Evolutionary conservation across 2,329 filamentous ascomycete genomes (phyloP), one percentile per base, ranked within the genome.

Genomic region (Trichocomaceae sp.): DNA sequence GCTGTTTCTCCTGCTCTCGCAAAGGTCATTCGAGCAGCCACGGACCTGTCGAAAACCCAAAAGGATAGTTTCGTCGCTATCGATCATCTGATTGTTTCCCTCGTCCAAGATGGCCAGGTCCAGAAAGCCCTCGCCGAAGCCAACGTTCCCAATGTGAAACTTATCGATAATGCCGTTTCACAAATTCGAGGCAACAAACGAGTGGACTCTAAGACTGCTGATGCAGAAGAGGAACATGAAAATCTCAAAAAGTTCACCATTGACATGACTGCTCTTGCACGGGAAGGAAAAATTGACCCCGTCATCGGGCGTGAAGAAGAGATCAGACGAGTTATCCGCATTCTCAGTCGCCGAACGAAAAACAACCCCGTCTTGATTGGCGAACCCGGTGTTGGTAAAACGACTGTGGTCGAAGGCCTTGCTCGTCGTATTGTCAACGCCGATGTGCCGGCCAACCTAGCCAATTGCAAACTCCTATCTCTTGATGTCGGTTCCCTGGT

Each of bases 291-390:
- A 75, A 91, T 97, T 56, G 92, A 97, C 69, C 92, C 92, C 2
- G 92, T 97, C 70, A 97, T 97, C 73, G 92, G 92, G 42, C 83
- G 92, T 74, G 92, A 97, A 70, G 92, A 96, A 68, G 93, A 97
- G 71, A 96, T 96, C 64, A 82, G 92, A 66, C 82, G 92, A 66
- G 91, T 96, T 22, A 84, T 97, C 62, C 85, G 92, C 56, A 97
- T 97, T 60, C 77, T 97, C 59, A 95, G 90, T 35, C 82, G 93
- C 69, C 83, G 92, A 68, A 97, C 92, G 59, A 97, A 97, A 82
- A 97, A 99, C 79, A 99, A 99, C 73, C 93, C 93, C 1, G 92
- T 97, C 48, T 82, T 99, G 61, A 97, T 99, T 61, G 93, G 93
- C 76, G 91, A 97, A 69, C 92, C 93, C 35, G 93, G 93, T 84